Base-by-base conservation (phyloP, 23 red algal species). In the Gracilaria caudata region DNA sequence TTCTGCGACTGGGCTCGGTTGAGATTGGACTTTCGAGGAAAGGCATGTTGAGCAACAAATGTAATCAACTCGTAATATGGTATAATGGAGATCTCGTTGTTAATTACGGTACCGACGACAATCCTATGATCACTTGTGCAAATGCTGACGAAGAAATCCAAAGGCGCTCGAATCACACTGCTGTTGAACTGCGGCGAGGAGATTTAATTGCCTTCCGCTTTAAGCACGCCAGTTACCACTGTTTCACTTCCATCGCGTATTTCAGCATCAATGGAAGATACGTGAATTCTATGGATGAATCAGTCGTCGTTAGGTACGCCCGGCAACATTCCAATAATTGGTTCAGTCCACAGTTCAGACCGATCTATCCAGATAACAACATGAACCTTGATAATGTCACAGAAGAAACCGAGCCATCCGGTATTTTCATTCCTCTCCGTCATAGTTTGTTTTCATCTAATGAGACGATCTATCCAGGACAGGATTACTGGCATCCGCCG, bases 181-280 rank as follows among this genome's bases (percentile, higher is more conserved):
- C 56, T 7, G 36, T 78, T 73, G 71, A 59, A 19, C 51, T 88
- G 51, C n/a, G 78, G 51, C 32, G 44, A 32, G 71, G 71, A 37
- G 84, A 88, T 36, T 34, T 78, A 20, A 64, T 88, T 47, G 68
- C 84, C 12, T 88, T 88, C 40, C 84, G 84, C 14, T 76, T 88
- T 28, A 88, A 64, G 26, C 32, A 78, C 20, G 84, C 68, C 38
- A 88, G 84, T 68, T 88, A 88, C 43, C 73, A 78, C 28, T 88
- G 84, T 21, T 78, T 73, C 49, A 77, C 53, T 64, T 71, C 63
- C 21, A 51, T 57, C 9, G 66, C 68, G 13, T 61, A 64, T 21
- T 78, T 88, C 73, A 53, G 51, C 10, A 70, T 88, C 14, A 78
- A 88, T 63, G 84, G 84, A 58, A 55, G 46, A 30, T 38, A 32